These are phyloP conservation scores for Trichophyton mentagrophytes DNA, from an alignment of 2,329 filamentous ascomycete genomes.

Conservation along the genomic window DNA sequence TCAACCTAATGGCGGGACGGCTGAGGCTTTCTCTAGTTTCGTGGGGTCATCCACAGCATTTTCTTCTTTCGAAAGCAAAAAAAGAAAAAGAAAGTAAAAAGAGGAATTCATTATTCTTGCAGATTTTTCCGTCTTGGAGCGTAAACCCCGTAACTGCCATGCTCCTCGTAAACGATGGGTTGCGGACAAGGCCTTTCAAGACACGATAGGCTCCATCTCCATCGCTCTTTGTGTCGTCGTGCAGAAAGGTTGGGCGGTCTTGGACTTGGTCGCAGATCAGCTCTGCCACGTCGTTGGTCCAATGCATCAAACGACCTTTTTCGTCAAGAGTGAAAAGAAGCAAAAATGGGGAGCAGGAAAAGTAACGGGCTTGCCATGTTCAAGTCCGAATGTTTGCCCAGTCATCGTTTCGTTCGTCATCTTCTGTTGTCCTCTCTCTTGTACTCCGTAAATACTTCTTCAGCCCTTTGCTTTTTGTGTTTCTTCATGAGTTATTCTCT, in stretches of 20 bases:
- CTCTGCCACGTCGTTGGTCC: constrained; percentile 16
- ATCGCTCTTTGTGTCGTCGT: constrained; percentile 11
- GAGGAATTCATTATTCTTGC: background rate
- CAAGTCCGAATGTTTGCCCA: constrained; percentile 2
- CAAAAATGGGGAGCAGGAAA: background rate
- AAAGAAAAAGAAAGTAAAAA: background rate
- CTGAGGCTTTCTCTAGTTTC: background rate
- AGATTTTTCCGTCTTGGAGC: background rate
- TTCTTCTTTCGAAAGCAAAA: background rate
- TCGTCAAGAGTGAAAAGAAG: background rate
- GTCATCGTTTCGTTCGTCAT: background rate
- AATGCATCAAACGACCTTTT: constrained; percentile 6
- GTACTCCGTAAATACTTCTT: background rate
- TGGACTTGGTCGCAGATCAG: constrained; percentile 13
- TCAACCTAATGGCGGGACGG: background rate
- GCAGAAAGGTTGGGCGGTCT: constrained; percentile 11
- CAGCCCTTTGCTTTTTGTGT: background rate
- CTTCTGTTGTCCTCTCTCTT: background rate
- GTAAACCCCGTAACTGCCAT: background rate
- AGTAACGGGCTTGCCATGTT: background rate
- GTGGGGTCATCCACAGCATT: background rate
- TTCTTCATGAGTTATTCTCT: background rate
- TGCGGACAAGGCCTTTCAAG: background rate
- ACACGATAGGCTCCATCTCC: background rate
- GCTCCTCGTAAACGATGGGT: background rate